Evolutionary conservation across 768 basidiomycete species (phyloP).

Genomic region (Auricularia sp.): DNA sequence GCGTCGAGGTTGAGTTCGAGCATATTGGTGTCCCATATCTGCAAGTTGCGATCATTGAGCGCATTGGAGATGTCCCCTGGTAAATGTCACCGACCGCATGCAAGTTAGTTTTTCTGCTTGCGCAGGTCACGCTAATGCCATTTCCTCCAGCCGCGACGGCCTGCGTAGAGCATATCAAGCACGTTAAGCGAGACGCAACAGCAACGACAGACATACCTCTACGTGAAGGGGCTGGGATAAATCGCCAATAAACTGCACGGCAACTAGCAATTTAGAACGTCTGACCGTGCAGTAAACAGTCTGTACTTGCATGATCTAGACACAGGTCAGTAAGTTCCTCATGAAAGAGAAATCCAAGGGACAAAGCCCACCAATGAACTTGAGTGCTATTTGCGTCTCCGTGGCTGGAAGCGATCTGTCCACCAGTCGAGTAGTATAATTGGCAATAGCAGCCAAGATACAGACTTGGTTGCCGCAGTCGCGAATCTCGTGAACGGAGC

Average conservation of each 20-base stretch:
- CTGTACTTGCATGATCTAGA: no score
- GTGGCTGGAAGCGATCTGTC: constrained; percentile 30
- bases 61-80: neutral
- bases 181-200: neutral
- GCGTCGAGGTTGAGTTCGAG: constrained; percentile 14
- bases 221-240: constrained; percentile 40
- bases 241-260: constrained; percentile 31
- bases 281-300: no score
- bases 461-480: constrained; percentile 32
- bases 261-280: neutral
- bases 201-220: neutral
- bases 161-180: constrained; percentile 17
- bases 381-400: constrained; percentile 41
- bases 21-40: constrained; percentile 12
- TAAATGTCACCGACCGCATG: constrained; percentile 20
- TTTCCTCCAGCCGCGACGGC: constrained; percentile 35
- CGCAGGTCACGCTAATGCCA: constrained; percentile 30
- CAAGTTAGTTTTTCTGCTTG: constrained; percentile 31
- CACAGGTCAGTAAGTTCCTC: no score
- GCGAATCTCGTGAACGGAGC: constrained; percentile 37
- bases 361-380: constrained; percentile 33
- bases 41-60: neutral
- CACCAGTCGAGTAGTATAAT: constrained; percentile 42
- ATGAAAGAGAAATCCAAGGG: neutral
- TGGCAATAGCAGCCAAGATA: constrained; percentile 41